Base-by-base conservation (phyloP, 345 rosid species). In the Trapa bicornis region DNA sequence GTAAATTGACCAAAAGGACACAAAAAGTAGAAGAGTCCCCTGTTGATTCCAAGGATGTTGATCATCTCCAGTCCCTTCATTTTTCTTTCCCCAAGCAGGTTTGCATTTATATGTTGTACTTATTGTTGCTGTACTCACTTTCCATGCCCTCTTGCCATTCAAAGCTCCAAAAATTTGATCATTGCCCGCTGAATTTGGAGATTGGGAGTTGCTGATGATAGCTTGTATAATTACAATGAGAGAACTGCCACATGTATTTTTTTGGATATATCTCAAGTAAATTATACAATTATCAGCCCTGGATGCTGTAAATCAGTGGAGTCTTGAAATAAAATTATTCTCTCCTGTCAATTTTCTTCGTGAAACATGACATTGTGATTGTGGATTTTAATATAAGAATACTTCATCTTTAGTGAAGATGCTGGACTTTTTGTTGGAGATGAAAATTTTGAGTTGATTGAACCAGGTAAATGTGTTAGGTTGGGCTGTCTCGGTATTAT, bases 81-180 rank as follows among this genome's bases (percentile, higher is more conserved):
- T 79, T 75, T 72, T 61, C 68, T 72, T 76, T 62, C 73, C 81
- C 67, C 61, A 85, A 83, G 75, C 82, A 80, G 87, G 89, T 82
- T 16, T 8, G 63, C 16, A n/a, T 58, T 52, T 52, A 22, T 15
- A n/a, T 29, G n/a, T 29, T 12, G 5, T 35, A 32, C 12, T 10
- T 58, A 38, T 35, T 58, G 10, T 58, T 2, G 32, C 35, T 50
- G 54, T 5, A 6, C 54, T 2, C 12, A 13, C 16, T 50, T 50
- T 50, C 5, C 54, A 50, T 50, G 54, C 16, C 48, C 13, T 6
- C 48, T 45, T 45, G 48, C 48, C 11, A 2, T 45, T 45, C 48
- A 45, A 45, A 45, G 48, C 48, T 45, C 11, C 2, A 22, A 50
- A 22, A 14, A 50, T 50, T 50, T 50, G 54, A 14, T 50, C 54